Base-by-base conservation (phyloP, 2,329 filamentous ascomycete genomes). In the Trichoderma citrinoviride region DNA sequence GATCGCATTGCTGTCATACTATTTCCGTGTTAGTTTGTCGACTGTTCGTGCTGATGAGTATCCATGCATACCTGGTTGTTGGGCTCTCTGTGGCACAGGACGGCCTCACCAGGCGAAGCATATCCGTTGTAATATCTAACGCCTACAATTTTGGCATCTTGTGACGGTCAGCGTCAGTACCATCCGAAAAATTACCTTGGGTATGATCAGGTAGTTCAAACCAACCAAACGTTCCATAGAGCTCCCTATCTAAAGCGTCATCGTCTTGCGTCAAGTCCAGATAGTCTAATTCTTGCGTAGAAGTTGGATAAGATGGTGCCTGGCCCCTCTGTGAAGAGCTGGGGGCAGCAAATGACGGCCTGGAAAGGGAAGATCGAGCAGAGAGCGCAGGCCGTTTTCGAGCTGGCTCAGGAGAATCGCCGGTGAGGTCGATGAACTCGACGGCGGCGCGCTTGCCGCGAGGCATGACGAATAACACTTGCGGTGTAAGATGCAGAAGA, bases 1-100 rank as follows among this genome's bases (percentile, higher is more conserved):
- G 65, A 96, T 92, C 0, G 92, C 92, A 76, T 95, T 95, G 6
- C 70, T 68, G 72, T 95, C 91, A 72, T 90, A 91, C 69, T 80
- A 60, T n/a, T 21, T 15, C 19, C 12, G 17, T 2, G 15, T 44
- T 47, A 56, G 47, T 15, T 15, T 29, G 12, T 43, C 2, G 15
- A 4, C 33, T 17, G 23, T 17, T 5, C 41, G n/a, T 27, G 23
- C 14, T 5, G 21, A 14, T 5, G 5, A 37, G 53, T 12, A 7
- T 5, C n/a, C 7, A 41, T 40, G 66, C 72, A 56, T 74, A 80
- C 80, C 68, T 77, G 80, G 71, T 94, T 94, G 1, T 76, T 71
- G 1, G 90, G 88, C 72, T 94, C 89, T 71, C 91, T 80, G 41
- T 79, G 80, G 61, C 89, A 78, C 53, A 88, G 75, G 2, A 91